phyloP scores from a whole-genome alignment of 2,329 filamentous ascomycete species.

The Cladosporium oxysporum region DNA sequence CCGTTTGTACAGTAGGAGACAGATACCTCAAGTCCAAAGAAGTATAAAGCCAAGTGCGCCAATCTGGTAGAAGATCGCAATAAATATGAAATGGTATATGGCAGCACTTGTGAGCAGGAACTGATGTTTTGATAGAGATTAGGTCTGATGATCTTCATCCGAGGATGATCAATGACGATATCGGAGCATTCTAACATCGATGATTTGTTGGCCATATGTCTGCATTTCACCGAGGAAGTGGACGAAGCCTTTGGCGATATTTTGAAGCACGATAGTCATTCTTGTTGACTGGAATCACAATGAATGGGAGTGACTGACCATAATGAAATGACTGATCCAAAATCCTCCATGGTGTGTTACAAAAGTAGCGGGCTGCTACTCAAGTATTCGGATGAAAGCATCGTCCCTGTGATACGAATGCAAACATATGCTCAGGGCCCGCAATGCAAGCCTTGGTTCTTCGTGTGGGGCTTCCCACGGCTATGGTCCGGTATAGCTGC shows the following conservation, averaged over 20 bases:
- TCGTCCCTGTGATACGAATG: background rate
- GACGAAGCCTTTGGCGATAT: background rate
- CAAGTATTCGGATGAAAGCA: background rate
- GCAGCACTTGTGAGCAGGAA: background rate
- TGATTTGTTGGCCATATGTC: background rate
- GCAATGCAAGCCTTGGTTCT: background rate
- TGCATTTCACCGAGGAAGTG: background rate
- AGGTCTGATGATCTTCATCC: background rate
- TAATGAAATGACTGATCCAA: background rate
- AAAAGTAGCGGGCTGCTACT: background rate
- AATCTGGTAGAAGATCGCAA: background rate
- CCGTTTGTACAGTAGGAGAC: background rate
- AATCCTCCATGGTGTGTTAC: background rate
- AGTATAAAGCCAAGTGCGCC: background rate
- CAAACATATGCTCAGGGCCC: background rate
- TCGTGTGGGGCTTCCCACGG: background rate
- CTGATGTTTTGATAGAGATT: background rate
- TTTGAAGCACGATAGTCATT: background rate
- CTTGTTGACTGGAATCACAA: background rate
- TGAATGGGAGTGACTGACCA: background rate
- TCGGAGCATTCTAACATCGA: background rate
- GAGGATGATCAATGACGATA: conserved; percentile 11
- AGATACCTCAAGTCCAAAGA: background rate
- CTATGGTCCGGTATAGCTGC: background rate
- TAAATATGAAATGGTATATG: no score